These are phyloP conservation scores for Sporothrix luriei DNA, from an alignment of 2,329 filamentous ascomycete species.

Conservation along the genomic window DNA sequence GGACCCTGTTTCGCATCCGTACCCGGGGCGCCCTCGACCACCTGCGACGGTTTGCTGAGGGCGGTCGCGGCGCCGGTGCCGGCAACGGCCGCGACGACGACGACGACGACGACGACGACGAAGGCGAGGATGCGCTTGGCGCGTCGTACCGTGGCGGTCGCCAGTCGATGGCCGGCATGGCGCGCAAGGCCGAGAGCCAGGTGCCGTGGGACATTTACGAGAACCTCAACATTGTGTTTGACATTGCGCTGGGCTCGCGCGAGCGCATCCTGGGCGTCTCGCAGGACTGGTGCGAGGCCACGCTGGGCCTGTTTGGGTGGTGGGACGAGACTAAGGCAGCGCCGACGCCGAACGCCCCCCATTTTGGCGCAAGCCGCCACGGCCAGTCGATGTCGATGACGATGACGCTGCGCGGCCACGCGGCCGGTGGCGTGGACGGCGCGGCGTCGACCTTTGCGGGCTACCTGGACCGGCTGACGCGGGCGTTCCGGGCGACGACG, in stretches of 20 bases:
- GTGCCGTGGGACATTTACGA: slow-evolving; percentile 92
- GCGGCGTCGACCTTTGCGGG: slow-evolving; percentile 59
- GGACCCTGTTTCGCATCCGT: slow-evolving; percentile 79
- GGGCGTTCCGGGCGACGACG: slow-evolving; percentile 69
- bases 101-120: slow-evolving; percentile 53
- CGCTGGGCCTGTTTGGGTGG: slow-evolving; percentile 81
- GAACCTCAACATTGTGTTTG: slow-evolving; percentile 77
- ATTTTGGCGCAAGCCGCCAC: slow-evolving; percentile 22
- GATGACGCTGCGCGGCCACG: slow-evolving; percentile 21
- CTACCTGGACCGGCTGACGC: slow-evolving; percentile 73
- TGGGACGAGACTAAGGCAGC: slow-evolving; percentile 67
- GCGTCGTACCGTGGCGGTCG: slow-evolving; percentile 43
- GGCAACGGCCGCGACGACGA: slow-evolving; percentile 63
- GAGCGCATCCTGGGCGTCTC: slow-evolving; percentile 75
- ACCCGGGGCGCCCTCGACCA: slow-evolving; percentile 69
- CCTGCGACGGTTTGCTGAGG: slow-evolving; percentile 78
- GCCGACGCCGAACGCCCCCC: slow-evolving; percentile 55
- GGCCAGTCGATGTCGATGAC: slow-evolving; percentile 29
- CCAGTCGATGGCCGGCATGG: slow-evolving; percentile 63
- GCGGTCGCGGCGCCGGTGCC: slow-evolving; percentile 46
- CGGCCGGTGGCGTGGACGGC: slow-evolving; percentile 44
- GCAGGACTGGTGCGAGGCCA: slow-evolving; percentile 91
- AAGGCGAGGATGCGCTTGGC: slow-evolving; percentile 40
- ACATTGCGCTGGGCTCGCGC: slow-evolving; percentile 74
- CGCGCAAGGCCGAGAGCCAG: slow-evolving; percentile 78